Base-by-base conservation (phyloP, 768 basidiomycete genomes). In the Amanita muscaria region DNA sequence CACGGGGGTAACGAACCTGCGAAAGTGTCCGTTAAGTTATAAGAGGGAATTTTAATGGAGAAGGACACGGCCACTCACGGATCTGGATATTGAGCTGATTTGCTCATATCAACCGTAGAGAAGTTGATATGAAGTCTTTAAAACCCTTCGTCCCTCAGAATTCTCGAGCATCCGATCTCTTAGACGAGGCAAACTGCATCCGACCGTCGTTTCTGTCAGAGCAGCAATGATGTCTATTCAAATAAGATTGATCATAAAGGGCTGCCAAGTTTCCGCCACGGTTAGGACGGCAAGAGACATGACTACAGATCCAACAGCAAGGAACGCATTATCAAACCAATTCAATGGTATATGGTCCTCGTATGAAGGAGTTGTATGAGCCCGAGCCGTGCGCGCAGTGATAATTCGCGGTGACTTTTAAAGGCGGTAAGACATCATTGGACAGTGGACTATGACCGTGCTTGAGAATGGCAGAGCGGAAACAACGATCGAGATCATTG, bases 1-100 rank as follows among this genome's bases (percentile, higher is more conserved):
- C 90, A 57, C 86, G 78, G 46, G 98, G 83, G 57, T 97, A 98
- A 52, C 83, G 88, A 5, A 96, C 93, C 93, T 97, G 55, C 19
- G n/a, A 44, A n/a, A 19, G n/a, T 22, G 10, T 11, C 27, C 2
- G 32, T 25, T 24, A 16, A n/a, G n/a, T n/a, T n/a, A n/a, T n/a
- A n/a, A n/a, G n/a, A n/a, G 18, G 22, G 16, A 16, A 19, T 23
- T 25, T n/a, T 30, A 23, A 43, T 29, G 49, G 32, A 47, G 29
- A 21, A 49, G 42, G n/a, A n/a, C 49, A 46, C 38, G 18, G 15
- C n/a, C n/a, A 53, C 68, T 47, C 51, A n/a, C n/a, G 96, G 96
- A 2, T 87, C 79, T 1, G 83, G 80, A 38, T 87, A 72, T 35
- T 68, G 61, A 0, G 72, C 76, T 9, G 97, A 68, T 37, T 67